Evolutionary conservation across 1,284 basidiomycete species (phyloP).

Genomic region (Moesziomyces antarcticus): DNA sequence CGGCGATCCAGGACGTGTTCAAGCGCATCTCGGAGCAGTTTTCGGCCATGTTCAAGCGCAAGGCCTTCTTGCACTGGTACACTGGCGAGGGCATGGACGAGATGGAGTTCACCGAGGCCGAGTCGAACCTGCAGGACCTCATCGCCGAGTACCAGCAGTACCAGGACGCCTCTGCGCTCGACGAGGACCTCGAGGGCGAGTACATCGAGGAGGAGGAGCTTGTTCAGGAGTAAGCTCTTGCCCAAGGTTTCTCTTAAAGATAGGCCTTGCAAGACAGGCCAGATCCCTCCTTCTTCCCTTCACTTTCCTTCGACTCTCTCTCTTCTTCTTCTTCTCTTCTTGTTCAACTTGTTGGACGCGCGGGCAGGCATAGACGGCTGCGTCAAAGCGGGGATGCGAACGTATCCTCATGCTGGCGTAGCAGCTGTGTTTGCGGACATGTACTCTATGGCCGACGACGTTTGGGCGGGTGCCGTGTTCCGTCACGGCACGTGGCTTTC

Average conservation of each 20-base stretch:
- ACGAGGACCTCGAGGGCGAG: constrained; percentile 68
- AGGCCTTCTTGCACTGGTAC: constrained; percentile 69
- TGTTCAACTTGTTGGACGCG: too few species aligned
- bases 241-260: too few species aligned
- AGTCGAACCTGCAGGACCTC: constrained; percentile 67
- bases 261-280: neutral
- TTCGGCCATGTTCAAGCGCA: constrained; percentile 67
- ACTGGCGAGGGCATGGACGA: constrained; percentile 69
- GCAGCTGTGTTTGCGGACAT: too few species aligned
- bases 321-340: neutral
- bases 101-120: constrained; percentile 69
- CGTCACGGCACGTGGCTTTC: too few species aligned
- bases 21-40: constrained; percentile 68
- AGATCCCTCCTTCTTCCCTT: neutral
- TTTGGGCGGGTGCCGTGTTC: too few species aligned
- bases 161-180: constrained; percentile 70
- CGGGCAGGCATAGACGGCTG: too few species aligned
- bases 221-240: constrained; percentile 34
- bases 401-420: too few species aligned
- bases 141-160: constrained; percentile 70
- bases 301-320: neutral
- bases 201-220: constrained; percentile 60
- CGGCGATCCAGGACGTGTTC: constrained; percentile 66
- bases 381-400: too few species aligned
- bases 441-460: too few species aligned